Percentiles rank a stretch among this genome's conserved stretches.
phyloP scores from a whole-genome alignment of 257 asterid species.

The Lantana camara region DNA sequence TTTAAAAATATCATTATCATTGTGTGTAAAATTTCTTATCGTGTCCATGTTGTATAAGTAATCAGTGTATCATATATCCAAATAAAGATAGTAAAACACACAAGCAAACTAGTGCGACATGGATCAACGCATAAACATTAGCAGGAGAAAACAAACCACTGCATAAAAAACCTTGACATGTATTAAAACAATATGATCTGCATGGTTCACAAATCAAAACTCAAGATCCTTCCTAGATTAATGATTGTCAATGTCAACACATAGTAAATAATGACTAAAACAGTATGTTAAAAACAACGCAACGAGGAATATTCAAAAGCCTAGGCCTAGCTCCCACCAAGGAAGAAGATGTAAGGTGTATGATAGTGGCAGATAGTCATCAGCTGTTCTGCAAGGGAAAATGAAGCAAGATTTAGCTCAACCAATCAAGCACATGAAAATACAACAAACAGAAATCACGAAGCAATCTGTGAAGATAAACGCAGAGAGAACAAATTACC shows the following conservation, averaged over 20 bases:
- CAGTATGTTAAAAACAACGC: neutral
- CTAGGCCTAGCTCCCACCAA: slow-evolving; percentile 1
- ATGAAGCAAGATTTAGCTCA: neutral
- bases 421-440: neutral
- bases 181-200: neutral
- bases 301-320: slow-evolving; percentile 13
- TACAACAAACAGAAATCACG: neutral
- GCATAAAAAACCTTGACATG: neutral
- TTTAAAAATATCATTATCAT: no score
- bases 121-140: no score
- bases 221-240: slow-evolving; percentile 12
- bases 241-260: slow-evolving; percentile 26
- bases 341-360: neutral
- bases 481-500: slow-evolving; percentile 14
- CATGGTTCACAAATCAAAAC: slow-evolving; percentile 4
- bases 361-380: neutral
- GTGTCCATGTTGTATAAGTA: no score
- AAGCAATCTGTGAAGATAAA: neutral
- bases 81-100: no score
- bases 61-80: no score
- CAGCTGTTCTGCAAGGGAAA: slow-evolving; percentile 38
- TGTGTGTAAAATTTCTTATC: no score
- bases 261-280: neutral
- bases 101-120: no score
- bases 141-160: no score